Conservation (phyloP, 1,139 yeast species). For the Saccharomyces hybrid region DNA sequence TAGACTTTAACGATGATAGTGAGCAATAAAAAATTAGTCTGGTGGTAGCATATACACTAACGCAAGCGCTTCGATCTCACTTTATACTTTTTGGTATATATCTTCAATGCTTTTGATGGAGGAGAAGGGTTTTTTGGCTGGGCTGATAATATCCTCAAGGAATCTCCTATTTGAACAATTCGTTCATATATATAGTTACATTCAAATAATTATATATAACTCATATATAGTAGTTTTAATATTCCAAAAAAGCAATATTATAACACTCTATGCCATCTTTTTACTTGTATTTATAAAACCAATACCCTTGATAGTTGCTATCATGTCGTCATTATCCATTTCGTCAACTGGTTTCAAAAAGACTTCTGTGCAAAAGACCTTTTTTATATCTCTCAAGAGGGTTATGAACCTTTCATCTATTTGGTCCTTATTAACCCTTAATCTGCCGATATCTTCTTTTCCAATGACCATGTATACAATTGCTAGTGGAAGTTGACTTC, state of each 20-base stretch:
- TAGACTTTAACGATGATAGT: constrained; percentile 44
- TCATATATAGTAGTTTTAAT: background rate
- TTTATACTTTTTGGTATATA: background rate
- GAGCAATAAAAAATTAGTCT: background rate
- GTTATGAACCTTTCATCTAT: constrained; percentile 62
- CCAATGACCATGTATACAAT: constrained; percentile 82
- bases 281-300: constrained; percentile 89
- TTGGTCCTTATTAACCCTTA: constrained; percentile 61
- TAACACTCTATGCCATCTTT: constrained; percentile 58
- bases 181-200: background rate
- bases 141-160: no score
- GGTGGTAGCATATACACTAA: background rate
- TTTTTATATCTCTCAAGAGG: constrained; percentile 67
- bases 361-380: constrained; percentile 72
- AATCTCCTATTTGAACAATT: background rate
- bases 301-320: constrained; percentile 72
- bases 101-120: no score
- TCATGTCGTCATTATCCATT: constrained; percentile 49
- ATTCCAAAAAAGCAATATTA: background rate
- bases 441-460: constrained; percentile 86
- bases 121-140: no score
- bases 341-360: constrained; percentile 58
- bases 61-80: background rate
- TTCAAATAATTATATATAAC: background rate
- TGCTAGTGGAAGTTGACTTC: constrained; percentile 62